These are phyloP conservation scores for Ceratobasidium sp. DNA, from an alignment of 1,284 basidiomycete genomes.

Conservation along the genomic window DNA sequence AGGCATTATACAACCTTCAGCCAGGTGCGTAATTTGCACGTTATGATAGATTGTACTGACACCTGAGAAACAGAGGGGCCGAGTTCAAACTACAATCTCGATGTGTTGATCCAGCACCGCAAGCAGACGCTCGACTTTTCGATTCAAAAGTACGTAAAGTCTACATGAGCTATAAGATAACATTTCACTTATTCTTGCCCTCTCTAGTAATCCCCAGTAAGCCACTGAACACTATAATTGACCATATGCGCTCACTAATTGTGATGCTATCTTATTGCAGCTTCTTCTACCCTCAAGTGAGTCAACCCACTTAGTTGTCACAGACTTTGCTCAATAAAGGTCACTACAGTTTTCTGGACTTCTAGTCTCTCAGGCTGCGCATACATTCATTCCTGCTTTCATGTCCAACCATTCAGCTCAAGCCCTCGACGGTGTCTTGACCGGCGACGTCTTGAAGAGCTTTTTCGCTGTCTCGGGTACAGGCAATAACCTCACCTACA, in stretches of 20 bases:
- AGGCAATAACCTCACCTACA: conserved; percentile 1
- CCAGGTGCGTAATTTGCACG: not conserved
- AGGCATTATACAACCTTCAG: conserved; percentile 8
- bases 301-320: not conserved
- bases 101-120: conserved; percentile 2
- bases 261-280: not conserved
- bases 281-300: conserved; percentile 15
- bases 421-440: conserved; percentile 8
- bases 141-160: conserved; percentile 3
- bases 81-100: not conserved
- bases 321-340: not conserved
- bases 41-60: not conserved
- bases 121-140: not conserved
- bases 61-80: not conserved
- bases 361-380: conserved; percentile 15
- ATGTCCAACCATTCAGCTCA: conserved; percentile 33
- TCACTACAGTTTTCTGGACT: conserved; percentile 1
- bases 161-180: not conserved
- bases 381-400: conserved; percentile 10
- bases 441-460: conserved; percentile 8
- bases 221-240: not conserved
- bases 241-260: not conserved
- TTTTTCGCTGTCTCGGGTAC: conserved; percentile 24
- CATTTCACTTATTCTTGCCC: not conserved
- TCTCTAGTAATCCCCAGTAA: conserved; percentile 28